Evolutionary conservation across 140 eudicot genomes (phyloP), one percentile per base, ranked within the genome.

Genomic region (Cichorium intybus): DNA sequence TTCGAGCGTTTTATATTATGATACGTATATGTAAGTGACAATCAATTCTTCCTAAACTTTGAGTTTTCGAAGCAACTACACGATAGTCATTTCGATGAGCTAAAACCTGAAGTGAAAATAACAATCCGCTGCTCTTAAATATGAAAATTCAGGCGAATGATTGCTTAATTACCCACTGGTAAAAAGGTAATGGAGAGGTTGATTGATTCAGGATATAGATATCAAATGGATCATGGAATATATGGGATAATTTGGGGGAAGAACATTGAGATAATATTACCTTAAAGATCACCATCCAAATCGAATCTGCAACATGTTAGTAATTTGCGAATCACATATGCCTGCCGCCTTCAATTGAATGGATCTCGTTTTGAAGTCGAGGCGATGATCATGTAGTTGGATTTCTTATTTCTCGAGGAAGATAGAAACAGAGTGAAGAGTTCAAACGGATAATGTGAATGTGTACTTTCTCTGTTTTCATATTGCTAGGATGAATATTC

Each of bases 251-350:
- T 39, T 11, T 39, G 5, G 17, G 34, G 33, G 21, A 31, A 16
- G 58, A 64, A 41, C 28, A 1, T 28, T 15, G 23, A 33, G 28
- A 64, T 17, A 50, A 20, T 20, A 6, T 50, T 54, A 67, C 73
- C 73, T 67, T 35, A 17, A 10, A 67, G 54, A 67, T 24, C 64
- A 67, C 64, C 43, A 54, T 16, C 29, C 18, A 43, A 43, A 10
- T 16, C 7, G 15, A 46, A 64, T 28, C 31, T 16, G 45, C 15
- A 64, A 18, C 55, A 24, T 41, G 24, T 41, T 62, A 61, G 21
- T 7, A 23, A 14, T 15, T 14, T 48, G 60, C n/a, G 4, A 11
- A 65, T 29, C 48, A 21, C n/a, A 8, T 50, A 50, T 33, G 51
- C 22, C 23, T 39, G 17, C n/a, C 45, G n/a, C 16, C 67, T 39